Conservation (phyloP, 2,329 filamentous ascomycete genomes). For the Talaromyces sp. region DNA sequence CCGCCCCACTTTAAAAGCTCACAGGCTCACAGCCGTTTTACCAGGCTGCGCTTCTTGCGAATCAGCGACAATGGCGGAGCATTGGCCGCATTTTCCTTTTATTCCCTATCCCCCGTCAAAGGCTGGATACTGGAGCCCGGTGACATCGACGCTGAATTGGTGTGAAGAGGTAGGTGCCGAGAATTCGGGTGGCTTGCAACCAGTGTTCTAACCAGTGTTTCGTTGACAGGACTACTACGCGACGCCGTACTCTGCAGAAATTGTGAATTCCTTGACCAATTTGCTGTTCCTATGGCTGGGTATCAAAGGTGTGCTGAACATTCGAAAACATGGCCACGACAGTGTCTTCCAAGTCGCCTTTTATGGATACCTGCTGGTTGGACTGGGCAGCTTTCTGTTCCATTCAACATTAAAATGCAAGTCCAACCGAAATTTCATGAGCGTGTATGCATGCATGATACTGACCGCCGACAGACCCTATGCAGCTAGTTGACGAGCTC, state of each 20-base stretch:
- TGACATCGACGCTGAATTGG: slow-evolving; percentile 70
- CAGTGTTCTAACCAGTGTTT: background rate
- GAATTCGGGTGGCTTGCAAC: background rate
- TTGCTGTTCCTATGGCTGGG: slow-evolving; percentile 74
- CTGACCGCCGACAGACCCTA: slow-evolving; percentile 47
- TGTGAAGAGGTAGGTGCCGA: slow-evolving; percentile 71
- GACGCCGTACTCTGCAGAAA: slow-evolving; percentile 68
- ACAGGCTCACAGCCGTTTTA: background rate
- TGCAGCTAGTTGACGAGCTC: slow-evolving; percentile 65
- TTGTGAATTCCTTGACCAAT: slow-evolving; percentile 78
- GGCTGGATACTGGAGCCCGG: slow-evolving; percentile 60
- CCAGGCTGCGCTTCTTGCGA: background rate
- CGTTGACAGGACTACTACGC: slow-evolving; percentile 64
- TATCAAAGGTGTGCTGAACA: slow-evolving; percentile 67
- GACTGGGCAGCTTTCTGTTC: slow-evolving; percentile 57
- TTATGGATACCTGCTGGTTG: slow-evolving; percentile 56
- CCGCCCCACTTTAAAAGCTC: background rate
- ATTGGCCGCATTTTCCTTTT: slow-evolving; percentile 21
- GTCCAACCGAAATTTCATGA: slow-evolving; percentile 15
- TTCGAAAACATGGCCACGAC: slow-evolving; percentile 66
- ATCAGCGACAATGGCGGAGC: background rate
- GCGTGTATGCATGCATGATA: background rate
- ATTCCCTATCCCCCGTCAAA: slow-evolving; percentile 43
- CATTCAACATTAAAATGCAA: slow-evolving; percentile 59
- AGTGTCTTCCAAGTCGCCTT: slow-evolving; percentile 66